phyloP scores from a whole-genome alignment of 2,329 filamentous ascomycete species.

The Aureobasidium leucospermi region DNA sequence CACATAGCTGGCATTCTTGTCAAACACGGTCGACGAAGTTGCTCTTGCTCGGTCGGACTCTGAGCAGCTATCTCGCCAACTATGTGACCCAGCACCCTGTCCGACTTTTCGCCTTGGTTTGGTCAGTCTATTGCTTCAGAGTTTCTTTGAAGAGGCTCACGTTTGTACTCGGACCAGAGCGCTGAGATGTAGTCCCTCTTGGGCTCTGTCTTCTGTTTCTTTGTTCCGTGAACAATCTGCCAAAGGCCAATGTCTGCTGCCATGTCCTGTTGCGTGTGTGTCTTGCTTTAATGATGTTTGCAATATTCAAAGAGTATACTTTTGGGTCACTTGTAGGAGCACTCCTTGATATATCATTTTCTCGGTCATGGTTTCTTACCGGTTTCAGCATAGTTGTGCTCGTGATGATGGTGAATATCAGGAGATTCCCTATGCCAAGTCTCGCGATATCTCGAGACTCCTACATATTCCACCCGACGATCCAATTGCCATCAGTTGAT shows the following conservation, averaged over 20 bases:
- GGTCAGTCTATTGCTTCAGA: not conserved
- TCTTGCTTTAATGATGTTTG: not conserved
- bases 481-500: not conserved
- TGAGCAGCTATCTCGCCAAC: not conserved
- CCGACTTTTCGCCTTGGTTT: not conserved
- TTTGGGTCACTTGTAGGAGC: too few species aligned
- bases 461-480: not conserved
- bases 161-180: conserved; percentile 1
- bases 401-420: not conserved
- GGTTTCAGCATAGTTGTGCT: too few species aligned
- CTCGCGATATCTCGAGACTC: not conserved
- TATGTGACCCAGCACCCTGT: not conserved
- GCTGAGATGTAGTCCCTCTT: not conserved
- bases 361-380: not conserved
- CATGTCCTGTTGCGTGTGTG: not conserved
- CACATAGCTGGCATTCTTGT: not conserved
- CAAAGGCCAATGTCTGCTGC: not conserved
- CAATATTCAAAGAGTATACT: not conserved
- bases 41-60: not conserved
- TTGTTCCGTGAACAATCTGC: not conserved
- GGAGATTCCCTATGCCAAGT: conserved; percentile 2
- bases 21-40: not conserved
- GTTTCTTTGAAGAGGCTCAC: not conserved
- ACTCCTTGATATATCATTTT: not conserved
- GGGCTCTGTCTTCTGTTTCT: not conserved